phyloP scores from a whole-genome alignment of 2,329 filamentous ascomycete species.

The Ophiostoma tasmaniense region DNA sequence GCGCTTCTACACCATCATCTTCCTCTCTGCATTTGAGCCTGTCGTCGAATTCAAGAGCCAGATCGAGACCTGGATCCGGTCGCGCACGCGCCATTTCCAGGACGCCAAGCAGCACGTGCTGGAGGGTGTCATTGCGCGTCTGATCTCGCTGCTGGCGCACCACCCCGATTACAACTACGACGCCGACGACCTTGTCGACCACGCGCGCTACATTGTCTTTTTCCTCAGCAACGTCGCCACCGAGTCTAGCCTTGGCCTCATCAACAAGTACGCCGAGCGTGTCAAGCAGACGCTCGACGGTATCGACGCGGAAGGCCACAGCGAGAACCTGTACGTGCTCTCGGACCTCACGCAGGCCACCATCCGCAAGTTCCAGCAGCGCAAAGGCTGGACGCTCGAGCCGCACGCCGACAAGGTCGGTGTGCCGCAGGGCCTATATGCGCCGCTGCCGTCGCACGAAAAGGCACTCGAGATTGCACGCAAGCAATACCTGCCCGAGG shows the following conservation, averaged over 20 bases:
- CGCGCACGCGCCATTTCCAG: conserved; percentile 60
- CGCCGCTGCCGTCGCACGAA: conserved; percentile 63
- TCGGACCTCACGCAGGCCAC: conserved; percentile 79
- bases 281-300: conserved; percentile 85
- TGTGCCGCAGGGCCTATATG: conserved; percentile 71
- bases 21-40: conserved; percentile 85
- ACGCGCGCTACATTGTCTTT: conserved; percentile 81
- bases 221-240: conserved; percentile 77
- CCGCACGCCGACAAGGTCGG: conserved; percentile 74
- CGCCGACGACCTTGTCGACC: conserved; percentile 64
- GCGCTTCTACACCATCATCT: conserved; percentile 83
- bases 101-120: conserved; percentile 56
- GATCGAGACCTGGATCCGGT: conserved; percentile 81
- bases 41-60: conserved; percentile 61
- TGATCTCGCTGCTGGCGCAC: conserved; percentile 82
- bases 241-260: conserved; percentile 77
- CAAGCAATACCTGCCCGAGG: conserved; percentile 74
- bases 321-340: conserved; percentile 72
- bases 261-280: conserved; percentile 85
- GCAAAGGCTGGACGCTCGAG: conserved; percentile 77
- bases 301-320: conserved; percentile 53
- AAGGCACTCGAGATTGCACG: conserved; percentile 78
- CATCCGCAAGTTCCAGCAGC: conserved; percentile 78
- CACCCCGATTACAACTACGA: conserved; percentile 78
- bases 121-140: conserved; percentile 71